A percentile compares a stretch with the other conserved stretches of the same genome.
phyloP scores from a whole-genome alignment of 352 stramenopile genomes.

The Paralagenidium karlingii region DNA sequence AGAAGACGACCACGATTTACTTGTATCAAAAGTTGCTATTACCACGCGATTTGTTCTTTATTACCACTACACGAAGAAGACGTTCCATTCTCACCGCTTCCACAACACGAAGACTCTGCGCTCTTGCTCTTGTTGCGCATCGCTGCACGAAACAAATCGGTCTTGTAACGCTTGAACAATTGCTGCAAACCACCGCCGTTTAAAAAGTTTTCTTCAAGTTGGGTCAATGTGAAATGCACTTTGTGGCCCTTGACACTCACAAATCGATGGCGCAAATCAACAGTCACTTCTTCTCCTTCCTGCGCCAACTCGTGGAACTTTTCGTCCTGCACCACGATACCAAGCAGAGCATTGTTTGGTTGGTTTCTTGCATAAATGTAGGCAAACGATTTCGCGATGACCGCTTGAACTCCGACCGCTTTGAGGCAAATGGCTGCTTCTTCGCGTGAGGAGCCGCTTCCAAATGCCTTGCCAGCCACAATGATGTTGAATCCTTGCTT shows the following conservation, averaged over 20 bases:
- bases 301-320: constrained; percentile 60
- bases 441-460: constrained; percentile 64
- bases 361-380: constrained; percentile 82
- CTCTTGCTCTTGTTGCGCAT: constrained; percentile 42
- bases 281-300: constrained; percentile 51
- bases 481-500: constrained; percentile 70
- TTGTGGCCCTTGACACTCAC: constrained; percentile 45
- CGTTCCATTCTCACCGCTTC: background rate
- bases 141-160: constrained; percentile 67
- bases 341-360: constrained; percentile 70
- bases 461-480: constrained; percentile 58
- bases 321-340: constrained; percentile 71
- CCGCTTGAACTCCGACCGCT: constrained; percentile 58
- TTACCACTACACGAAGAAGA: no score
- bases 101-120: background rate
- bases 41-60: no score
- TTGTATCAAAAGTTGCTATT: no score
- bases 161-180: constrained; percentile 75
- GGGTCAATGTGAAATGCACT: constrained; percentile 56
- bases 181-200: constrained; percentile 61
- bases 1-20: no score
- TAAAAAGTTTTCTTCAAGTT: constrained; percentile 70
- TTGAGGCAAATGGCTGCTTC: constrained; percentile 74
- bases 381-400: constrained; percentile 78
- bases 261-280: constrained; percentile 54